Conservation (phyloP, 2,329 filamentous ascomycete species). For the Sclerotinia nivalis region DNA sequence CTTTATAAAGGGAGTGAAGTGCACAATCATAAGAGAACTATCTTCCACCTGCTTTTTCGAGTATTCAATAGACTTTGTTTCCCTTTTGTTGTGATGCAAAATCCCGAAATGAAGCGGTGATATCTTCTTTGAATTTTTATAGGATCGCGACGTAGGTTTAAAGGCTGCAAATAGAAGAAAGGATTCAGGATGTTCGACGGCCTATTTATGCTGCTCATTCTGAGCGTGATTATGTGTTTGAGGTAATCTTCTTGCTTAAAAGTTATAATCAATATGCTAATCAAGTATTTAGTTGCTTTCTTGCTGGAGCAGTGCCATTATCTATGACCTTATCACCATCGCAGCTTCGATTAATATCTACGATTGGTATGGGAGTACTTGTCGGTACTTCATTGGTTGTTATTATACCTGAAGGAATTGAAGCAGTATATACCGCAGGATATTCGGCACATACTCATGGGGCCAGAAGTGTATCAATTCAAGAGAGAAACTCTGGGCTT, state of each 20-base stretch:
- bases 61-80: not conserved
- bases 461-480: slow-evolving; percentile 25
- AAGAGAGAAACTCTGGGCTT: slow-evolving; percentile 27
- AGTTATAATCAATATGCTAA: not conserved
- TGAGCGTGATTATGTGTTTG: slow-evolving; percentile 56
- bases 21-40: not conserved
- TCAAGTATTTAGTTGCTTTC: slow-evolving; percentile 69
- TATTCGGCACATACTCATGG: slow-evolving; percentile 38
- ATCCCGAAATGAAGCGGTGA: slow-evolving; percentile 21
- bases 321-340: slow-evolving; percentile 85
- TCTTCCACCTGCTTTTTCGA: not conserved
- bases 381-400: slow-evolving; percentile 95
- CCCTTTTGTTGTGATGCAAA: not conserved
- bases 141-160: slow-evolving; percentile 14
- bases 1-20: slow-evolving; percentile 17
- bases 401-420: slow-evolving; percentile 95
- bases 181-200: slow-evolving; percentile 41
- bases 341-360: slow-evolving; percentile 85
- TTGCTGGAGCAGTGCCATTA: slow-evolving; percentile 86
- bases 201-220: slow-evolving; percentile 41
- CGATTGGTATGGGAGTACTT: slow-evolving; percentile 88
- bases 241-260: slow-evolving; percentile 48
- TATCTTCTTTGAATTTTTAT: slow-evolving; percentile 2
- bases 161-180: not conserved
- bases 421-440: slow-evolving; percentile 72